These are phyloP conservation scores for Zygoascus biomembranicola DNA, from an alignment of 805 yeast species.

Conservation along the genomic window DNA sequence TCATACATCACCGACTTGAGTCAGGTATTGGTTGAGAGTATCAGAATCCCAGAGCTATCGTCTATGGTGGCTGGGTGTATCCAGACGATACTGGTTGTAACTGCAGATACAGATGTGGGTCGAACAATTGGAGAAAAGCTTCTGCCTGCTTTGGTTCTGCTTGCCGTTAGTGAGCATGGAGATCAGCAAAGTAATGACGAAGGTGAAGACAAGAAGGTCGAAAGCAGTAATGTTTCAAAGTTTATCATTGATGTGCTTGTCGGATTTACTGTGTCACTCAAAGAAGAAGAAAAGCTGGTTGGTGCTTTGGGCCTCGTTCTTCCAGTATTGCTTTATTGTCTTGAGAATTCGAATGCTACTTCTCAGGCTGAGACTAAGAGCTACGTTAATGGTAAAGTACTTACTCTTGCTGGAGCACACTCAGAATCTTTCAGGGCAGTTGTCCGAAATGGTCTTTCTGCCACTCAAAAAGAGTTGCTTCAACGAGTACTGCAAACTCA, in stretches of 20 bases:
- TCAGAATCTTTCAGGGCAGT: conserved; percentile 27
- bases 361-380: conserved; percentile 11
- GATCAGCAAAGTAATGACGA: neutral
- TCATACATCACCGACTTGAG: conserved; percentile 32
- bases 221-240: conserved; percentile 27
- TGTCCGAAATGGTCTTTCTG: conserved; percentile 39
- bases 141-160: conserved; percentile 38
- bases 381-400: conserved; percentile 21
- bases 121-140: conserved; percentile 35
- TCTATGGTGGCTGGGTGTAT: conserved; percentile 52
- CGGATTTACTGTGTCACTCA: conserved; percentile 34
- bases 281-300: conserved; percentile 25
- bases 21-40: conserved; percentile 29
- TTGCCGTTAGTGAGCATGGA: conserved; percentile 15
- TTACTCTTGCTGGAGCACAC: conserved; percentile 26
- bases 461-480: conserved; percentile 17
- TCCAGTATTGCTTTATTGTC: conserved; percentile 34
- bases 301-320: conserved; percentile 25
- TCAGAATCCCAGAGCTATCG: conserved; percentile 31
- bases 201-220: conserved; percentile 16
- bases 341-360: conserved; percentile 18
- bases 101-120: conserved; percentile 27
- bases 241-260: conserved; percentile 43
- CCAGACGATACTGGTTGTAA: conserved; percentile 42
- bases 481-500: conserved; percentile 14